phyloP scores from a whole-genome alignment of 1,284 basidiomycete genomes.

The Ganoderma sinense region DNA sequence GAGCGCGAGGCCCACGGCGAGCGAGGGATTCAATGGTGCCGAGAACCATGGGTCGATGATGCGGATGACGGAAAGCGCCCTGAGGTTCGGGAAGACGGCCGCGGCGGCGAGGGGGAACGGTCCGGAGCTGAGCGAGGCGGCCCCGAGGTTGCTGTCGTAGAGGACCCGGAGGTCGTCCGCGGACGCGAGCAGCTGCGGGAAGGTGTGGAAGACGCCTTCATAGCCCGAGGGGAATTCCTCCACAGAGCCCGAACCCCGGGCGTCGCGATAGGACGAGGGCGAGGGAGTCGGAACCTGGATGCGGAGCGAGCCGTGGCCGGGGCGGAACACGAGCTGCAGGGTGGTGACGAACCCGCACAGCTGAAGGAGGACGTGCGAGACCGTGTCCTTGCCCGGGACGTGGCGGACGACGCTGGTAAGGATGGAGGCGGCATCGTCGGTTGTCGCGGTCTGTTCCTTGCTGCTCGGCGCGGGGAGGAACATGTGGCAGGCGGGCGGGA shows the following conservation, averaged over 20 bases:
- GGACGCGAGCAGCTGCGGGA: too few species aligned
- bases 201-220: neutral
- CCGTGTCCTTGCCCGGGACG: neutral
- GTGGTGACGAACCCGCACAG: neutral
- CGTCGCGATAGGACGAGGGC: neutral
- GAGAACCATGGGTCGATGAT: too few species aligned
- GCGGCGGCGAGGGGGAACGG: too few species aligned
- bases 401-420: neutral
- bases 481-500: conserved; percentile 8
- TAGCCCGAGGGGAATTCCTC: neutral
- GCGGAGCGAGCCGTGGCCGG: neutral
- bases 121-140: too few species aligned
- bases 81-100: too few species aligned
- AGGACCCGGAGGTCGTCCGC: too few species aligned
- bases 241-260: too few species aligned
- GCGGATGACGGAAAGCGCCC: too few species aligned
- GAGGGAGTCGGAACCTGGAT: neutral
- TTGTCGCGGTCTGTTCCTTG: too few species aligned
- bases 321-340: neutral
- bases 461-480: neutral
- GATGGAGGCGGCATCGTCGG: neutral
- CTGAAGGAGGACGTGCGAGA: neutral
- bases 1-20: too few species aligned
- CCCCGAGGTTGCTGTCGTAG: too few species aligned
- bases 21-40: too few species aligned